A percentile compares a stretch with the other conserved stretches of the same genome.
phyloP scores from a whole-genome alignment of 805 yeast species.

The Brettanomyces anomalus region DNA sequence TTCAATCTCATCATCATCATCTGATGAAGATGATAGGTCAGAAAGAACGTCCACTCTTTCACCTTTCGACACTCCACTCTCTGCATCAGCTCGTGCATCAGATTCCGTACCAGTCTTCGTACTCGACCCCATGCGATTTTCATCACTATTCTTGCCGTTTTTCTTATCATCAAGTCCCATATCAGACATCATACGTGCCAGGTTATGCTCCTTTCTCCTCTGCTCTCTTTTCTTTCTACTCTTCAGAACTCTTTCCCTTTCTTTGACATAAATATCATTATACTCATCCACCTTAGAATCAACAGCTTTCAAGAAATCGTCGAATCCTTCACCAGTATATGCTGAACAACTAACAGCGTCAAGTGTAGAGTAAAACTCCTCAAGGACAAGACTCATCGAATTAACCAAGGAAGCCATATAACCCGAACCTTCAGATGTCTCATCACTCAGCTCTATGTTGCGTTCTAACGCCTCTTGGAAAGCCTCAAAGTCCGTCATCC shows the following conservation, averaged over 20 bases:
- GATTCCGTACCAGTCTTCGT: constrained; percentile 5
- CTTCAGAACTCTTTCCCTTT: constrained; percentile 72
- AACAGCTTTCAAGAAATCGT: constrained; percentile 78
- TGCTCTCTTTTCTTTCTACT: constrained; percentile 72
- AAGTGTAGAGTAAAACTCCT: constrained; percentile 87
- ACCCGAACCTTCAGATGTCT: constrained; percentile 57
- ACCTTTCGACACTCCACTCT: too few species aligned
- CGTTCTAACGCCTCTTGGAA: constrained; percentile 72
- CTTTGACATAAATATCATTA: constrained; percentile 71
- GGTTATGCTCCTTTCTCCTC: constrained; percentile 58
- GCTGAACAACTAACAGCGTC: constrained; percentile 93
- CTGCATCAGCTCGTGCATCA: not conserved
- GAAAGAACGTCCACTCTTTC: constrained; percentile 41
- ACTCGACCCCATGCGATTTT: too few species aligned
- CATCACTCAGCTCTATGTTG: constrained; percentile 59
- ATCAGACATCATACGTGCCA: constrained; percentile 76
- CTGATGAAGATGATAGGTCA: constrained; percentile 36
- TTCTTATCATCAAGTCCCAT: constrained; percentile 52
- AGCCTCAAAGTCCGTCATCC: constrained; percentile 96
- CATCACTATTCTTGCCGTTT: constrained; percentile 11
- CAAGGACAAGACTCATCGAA: constrained; percentile 92
- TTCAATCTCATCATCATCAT: constrained; percentile 43
- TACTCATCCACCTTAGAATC: constrained; percentile 84
- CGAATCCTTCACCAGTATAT: constrained; percentile 90
- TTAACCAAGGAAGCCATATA: constrained; percentile 92